Percentiles rank a stretch among this genome's conserved stretches.
These are phyloP conservation scores for Syncephalastrum contaminatum DNA, from an alignment of 371 early-diverging fungal genomes.

Conservation along the genomic window DNA sequence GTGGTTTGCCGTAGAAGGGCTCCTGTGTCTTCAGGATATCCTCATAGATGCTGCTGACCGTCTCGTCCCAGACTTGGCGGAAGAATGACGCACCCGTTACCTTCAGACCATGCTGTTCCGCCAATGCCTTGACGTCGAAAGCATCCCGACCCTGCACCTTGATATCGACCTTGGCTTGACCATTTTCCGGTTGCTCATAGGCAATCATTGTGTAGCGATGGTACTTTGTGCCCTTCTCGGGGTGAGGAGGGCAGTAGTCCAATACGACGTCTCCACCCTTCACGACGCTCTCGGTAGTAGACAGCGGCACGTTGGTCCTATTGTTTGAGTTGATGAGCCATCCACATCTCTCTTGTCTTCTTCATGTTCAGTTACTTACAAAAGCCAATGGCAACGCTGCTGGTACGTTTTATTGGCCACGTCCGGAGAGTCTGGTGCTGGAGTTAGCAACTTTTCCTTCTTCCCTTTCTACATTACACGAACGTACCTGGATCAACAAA, in stretches of 20 bases:
- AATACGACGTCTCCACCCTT: constrained; percentile 56
- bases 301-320: constrained; percentile 67
- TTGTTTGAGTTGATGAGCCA: neutral
- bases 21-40: constrained; percentile 56
- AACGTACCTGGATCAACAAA: constrained; percentile 70
- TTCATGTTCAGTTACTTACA: constrained; percentile 26
- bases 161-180: constrained; percentile 50
- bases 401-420: constrained; percentile 59
- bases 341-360: constrained; percentile 11
- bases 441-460: neutral
- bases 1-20: constrained; percentile 61
- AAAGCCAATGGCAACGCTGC: constrained; percentile 68
- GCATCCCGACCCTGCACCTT: constrained; percentile 39
- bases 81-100: constrained; percentile 69
- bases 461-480: neutral
- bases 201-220: constrained; percentile 77
- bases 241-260: constrained; percentile 80
- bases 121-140: constrained; percentile 51
- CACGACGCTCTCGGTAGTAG: constrained; percentile 48
- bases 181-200: constrained; percentile 68
- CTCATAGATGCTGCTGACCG: constrained; percentile 66
- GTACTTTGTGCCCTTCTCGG: constrained; percentile 75
- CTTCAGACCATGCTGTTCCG: constrained; percentile 42
- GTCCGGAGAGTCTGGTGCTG: constrained; percentile 57
- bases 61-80: constrained; percentile 75